Evolutionary conservation across 2,329 filamentous ascomycete genomes (phyloP), one percentile per base, ranked within the genome.

Genomic region (Fusarium zealandicum): DNA sequence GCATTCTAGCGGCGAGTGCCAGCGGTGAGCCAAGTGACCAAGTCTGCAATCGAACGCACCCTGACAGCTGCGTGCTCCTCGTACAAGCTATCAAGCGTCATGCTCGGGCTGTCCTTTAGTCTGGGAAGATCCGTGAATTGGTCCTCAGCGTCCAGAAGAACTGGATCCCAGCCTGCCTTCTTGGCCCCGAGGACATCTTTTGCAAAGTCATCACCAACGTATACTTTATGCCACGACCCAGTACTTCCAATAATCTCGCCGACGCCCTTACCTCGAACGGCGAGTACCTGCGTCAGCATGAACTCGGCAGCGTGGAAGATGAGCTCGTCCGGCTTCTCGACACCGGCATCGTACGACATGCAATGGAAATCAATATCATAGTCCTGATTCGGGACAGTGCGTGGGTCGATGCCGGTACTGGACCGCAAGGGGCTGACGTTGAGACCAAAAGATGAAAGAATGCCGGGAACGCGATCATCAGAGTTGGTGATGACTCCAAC

Each of bases 321-420:
- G 3, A 67, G 60, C 8, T 52, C 58, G 45, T 84, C 75, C 0
- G 86, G 86, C 67, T 89, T 89, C 59, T 83, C 82, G 18, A 72
- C 67, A 0, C 85, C 85, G 5, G 83, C 80, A 61, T 88, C 84
- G 59, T 88, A 89, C 14, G 84, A 88, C 67, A 87, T 78, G 33
- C 62, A 65, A 1, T 65, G 62, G 2, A 65, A 65, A 8, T 65
- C 62, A 1, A 65, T 46, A 1, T 65, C 51, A 11, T 54, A 50
- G 0, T 11, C 35, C 3, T 18, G 3, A 1, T 6, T 10, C 1
- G 17, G 18, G 6, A 43, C 2, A 1, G 42, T 20, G 1, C 1
- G 20, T 0, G 18, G 7, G 2, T 54, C 39, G 0, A 35, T 20
- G 0, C 51, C 22, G 0, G 36, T 40, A 0, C 62, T 62, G 1